Base-by-base conservation (phyloP, 2,329 filamentous ascomycete species). In the Aureobasidium sp. region DNA sequence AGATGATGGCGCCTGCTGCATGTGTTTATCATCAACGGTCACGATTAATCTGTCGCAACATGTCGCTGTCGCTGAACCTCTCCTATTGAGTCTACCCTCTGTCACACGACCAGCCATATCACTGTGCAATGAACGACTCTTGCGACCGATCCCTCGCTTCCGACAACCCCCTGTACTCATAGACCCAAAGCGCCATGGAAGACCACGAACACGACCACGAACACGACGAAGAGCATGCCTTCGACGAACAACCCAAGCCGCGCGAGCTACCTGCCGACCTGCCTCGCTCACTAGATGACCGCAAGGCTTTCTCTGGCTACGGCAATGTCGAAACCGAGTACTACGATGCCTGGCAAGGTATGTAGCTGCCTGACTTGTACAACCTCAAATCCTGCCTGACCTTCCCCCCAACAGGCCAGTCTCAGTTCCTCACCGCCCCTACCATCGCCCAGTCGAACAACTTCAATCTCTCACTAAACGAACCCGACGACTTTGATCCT, bases 291-390 rank as follows among this genome's bases (percentile, higher is more conserved):
- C 83, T 99, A 61, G 88, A 99, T 74, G 94, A 99, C 78, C 85
- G 94, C 64, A 84, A 87, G 68, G 81, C 81, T 69, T 82, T 88
- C 37, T 83, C 86, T 4, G 80, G 74, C 50, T 85, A 87, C 65
- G 83, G 86, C 66, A 82, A 88, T 61, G 81, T 82, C 42, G 94
- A 97, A 79, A 96, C 92, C 44, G 94, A 97, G 79, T 91, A 97
- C 78, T 99, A 97, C 74, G 94, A 99, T 82, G 94, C 91, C 68
- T 99, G 94, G 94, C 91, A 97, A 86, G 93, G 93, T 88, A 74
- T 72, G 80, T 65, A 33, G 54, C 67, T 60, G 81, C 12, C 64
- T 40, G 53, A 29, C 62, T 63, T 57, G 53, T 9, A 9, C 48
- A 15, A 22, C 44, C 44, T 27, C n/a, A 37, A 47, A 44, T 33